Percentiles rank a stretch among this genome's conserved stretches.
phyloP scores from a whole-genome alignment of 805 yeast genomes.

The Yamadazyma akitaensis region DNA sequence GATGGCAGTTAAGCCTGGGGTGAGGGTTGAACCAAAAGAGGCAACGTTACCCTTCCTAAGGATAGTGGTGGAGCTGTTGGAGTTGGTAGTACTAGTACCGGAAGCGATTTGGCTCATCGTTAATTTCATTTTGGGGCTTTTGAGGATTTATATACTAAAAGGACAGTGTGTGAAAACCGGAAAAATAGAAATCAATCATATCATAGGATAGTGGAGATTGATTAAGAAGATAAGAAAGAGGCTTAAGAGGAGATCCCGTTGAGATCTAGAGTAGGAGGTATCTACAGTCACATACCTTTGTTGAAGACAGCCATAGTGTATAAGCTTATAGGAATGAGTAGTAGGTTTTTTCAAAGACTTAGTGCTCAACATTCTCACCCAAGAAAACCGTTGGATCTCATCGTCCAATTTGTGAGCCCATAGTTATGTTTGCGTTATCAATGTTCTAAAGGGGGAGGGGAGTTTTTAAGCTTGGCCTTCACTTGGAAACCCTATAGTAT shows the following conservation, averaged over 20 bases:
- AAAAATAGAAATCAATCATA: too few relatives aligned
- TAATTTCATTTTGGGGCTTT: background rate
- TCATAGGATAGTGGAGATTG: background rate
- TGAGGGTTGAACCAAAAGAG: constrained; percentile 21
- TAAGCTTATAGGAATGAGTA: too few relatives aligned
- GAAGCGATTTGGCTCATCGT: constrained; percentile 3
- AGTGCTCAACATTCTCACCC: too few relatives aligned
- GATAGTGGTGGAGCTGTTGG: constrained; percentile 16
- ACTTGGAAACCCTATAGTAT: too few relatives aligned
- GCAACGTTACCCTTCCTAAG: constrained; percentile 41
- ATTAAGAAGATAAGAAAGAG: background rate
- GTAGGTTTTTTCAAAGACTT: too few relatives aligned
- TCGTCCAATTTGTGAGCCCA: background rate
- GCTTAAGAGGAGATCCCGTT: background rate
- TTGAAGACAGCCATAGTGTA: too few relatives aligned
- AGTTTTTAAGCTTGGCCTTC: too few relatives aligned
- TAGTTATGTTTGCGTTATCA: too few relatives aligned
- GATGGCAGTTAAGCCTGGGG: constrained; percentile 36
- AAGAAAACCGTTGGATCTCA: background rate
- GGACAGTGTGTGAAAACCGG: background rate
- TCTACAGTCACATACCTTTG: too few relatives aligned
- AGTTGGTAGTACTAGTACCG: constrained; percentile 11
- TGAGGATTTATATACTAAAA: background rate
- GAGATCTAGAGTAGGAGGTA: too few relatives aligned
- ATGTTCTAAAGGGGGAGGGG: too few relatives aligned